Evolutionary conservation across 2,329 filamentous ascomycete species (phyloP).

Genomic region (Amauroascus niger): DNA sequence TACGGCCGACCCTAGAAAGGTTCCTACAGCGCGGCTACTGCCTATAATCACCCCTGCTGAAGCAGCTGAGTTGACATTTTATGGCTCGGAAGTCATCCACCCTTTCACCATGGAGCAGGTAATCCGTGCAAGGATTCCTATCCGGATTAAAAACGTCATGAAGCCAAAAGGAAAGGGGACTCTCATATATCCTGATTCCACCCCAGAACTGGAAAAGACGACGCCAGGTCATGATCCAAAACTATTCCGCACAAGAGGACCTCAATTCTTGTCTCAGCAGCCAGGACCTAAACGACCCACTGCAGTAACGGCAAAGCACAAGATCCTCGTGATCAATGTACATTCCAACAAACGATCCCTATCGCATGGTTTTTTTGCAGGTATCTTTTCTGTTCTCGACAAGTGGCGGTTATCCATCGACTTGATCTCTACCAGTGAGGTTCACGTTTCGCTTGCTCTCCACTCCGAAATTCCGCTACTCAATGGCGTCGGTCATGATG

Average conservation of each 20-base stretch:
- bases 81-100: constrained; percentile 93
- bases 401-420: constrained; percentile 82
- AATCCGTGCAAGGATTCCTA: constrained; percentile 55
- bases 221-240: constrained; percentile 50
- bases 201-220: constrained; percentile 43
- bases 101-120: constrained; percentile 97
- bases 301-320: constrained; percentile 93
- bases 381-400: constrained; percentile 86
- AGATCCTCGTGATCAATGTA: constrained; percentile 94
- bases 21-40: constrained; percentile 85
- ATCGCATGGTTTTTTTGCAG: constrained; percentile 90
- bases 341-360: constrained; percentile 96
- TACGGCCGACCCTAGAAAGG: constrained; percentile 73
- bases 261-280: constrained; percentile 41
- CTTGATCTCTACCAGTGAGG: constrained; percentile 90
- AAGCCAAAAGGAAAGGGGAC: constrained; percentile 55
- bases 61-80: constrained; percentile 90
- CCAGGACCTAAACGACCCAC: constrained; percentile 63
- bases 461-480: constrained; percentile 60
- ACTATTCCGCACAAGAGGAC: constrained; percentile 41
- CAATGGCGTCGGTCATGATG: constrained; percentile 39
- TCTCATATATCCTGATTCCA: constrained; percentile 62
- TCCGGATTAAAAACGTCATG: constrained; percentile 61
- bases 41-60: constrained; percentile 84
- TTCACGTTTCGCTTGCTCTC: constrained; percentile 94